Evolutionary conservation across 108 stramenopile genomes (phyloP).

Genomic region (Discostella pseudostelligera): DNA sequence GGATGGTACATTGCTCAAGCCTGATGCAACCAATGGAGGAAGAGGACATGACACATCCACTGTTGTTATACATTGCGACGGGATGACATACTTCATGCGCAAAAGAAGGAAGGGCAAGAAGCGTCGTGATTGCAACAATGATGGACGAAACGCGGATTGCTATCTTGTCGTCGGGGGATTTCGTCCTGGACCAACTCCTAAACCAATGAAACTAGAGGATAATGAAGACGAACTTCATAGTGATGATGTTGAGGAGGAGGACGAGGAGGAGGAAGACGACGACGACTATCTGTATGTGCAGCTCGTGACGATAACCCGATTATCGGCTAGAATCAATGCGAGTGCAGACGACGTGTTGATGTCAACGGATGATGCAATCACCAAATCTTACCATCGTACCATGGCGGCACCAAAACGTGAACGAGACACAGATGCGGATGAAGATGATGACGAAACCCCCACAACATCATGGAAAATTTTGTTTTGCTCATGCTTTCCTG

Average conservation of each 20-base stretch:
- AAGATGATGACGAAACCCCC: slow-evolving; percentile 5
- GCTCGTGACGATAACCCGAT: slow-evolving; percentile 21
- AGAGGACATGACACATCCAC: background rate
- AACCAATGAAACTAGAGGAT: background rate
- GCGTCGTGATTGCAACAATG: background rate
- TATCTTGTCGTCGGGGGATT: slow-evolving; percentile 42
- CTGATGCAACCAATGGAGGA: background rate
- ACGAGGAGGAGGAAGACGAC: slow-evolving; percentile 17
- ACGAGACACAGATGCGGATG: background rate
- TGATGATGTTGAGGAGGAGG: slow-evolving; percentile 19
- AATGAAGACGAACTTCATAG: slow-evolving; percentile 9
- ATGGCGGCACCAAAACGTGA: background rate
- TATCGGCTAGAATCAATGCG: background rate
- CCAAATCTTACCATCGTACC: too few species aligned
- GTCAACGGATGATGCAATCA: too few species aligned
- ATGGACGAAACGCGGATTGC: slow-evolving; percentile 20
- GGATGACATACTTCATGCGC: slow-evolving; percentile 11
- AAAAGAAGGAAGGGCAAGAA: slow-evolving; percentile 1
- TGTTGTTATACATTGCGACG: background rate
- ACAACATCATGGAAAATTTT: background rate
- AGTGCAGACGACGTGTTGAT: background rate
- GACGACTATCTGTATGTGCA: slow-evolving; percentile 23
- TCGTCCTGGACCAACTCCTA: slow-evolving; percentile 17
- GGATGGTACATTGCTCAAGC: background rate
- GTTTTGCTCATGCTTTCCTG: slow-evolving; percentile 15